Percentiles rank a stretch among this genome's conserved stretches.
Conservation (phyloP, 106 monocot species). For the Chionographis japonica region DNA sequence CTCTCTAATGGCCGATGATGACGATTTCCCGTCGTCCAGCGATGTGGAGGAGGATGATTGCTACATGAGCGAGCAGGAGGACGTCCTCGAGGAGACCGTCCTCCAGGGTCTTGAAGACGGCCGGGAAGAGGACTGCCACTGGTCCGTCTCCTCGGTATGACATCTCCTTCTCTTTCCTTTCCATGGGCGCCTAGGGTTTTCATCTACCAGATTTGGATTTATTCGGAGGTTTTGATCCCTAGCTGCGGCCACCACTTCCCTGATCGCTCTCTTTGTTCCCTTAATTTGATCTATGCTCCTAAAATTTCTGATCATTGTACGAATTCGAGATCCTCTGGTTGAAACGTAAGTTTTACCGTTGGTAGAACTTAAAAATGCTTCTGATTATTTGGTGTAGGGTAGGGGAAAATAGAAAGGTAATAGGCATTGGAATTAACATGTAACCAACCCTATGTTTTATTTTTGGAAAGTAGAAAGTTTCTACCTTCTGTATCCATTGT, state of each 20-base stretch:
- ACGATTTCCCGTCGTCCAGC: constrained; percentile 34
- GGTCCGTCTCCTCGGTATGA: constrained; percentile 67
- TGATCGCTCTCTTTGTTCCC: too few relatives aligned
- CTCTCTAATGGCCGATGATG: constrained; percentile 25
- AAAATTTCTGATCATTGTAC: too few relatives aligned
- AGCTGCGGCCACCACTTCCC: too few relatives aligned
- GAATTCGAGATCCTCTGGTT: too few relatives aligned
- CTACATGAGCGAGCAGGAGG: constrained; percentile 45
- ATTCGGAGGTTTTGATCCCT: background rate
- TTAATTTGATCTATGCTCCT: too few relatives aligned
- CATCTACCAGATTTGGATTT: background rate
- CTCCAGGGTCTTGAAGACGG: constrained; percentile 52
- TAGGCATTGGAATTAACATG: too few relatives aligned
- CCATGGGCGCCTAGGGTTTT: constrained; percentile 2
- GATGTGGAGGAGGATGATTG: constrained; percentile 29
- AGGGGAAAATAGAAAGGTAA: background rate
- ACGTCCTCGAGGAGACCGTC: constrained; percentile 35
- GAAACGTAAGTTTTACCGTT: too few relatives aligned
- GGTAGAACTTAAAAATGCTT: background rate
- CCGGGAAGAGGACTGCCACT: constrained; percentile 41
- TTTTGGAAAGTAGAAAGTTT: too few relatives aligned
- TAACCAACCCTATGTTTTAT: too few relatives aligned
- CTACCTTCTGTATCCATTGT: too few relatives aligned
- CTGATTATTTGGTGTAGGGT: background rate
- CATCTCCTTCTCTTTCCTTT: background rate